These are phyloP conservation scores for Triticum dicoccoides DNA, from an alignment of 176 grass and related monocot genomes.

Conservation along the genomic window DNA sequence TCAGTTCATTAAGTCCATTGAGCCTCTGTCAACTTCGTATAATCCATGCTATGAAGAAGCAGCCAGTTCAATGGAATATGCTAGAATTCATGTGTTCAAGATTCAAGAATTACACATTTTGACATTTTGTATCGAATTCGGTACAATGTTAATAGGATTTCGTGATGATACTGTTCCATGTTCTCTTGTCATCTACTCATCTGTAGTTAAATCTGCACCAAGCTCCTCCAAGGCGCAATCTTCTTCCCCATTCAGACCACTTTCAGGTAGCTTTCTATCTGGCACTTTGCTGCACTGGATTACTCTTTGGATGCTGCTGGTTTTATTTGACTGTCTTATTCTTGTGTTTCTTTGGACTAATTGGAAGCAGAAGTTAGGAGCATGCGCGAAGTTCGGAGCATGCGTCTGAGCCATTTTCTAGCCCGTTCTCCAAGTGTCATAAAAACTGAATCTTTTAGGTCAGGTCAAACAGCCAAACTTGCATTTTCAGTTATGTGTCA, in stretches of 20 bases:
- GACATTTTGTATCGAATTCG: background rate
- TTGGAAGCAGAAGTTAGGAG: conserved; percentile 58
- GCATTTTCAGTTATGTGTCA: background rate
- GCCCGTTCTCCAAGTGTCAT: conserved; percentile 41
- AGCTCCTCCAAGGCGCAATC: conserved; percentile 54
- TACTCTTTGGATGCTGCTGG: conserved; percentile 7
- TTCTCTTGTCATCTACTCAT: conserved; percentile 9
- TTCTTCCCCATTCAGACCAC: conserved; percentile 58
- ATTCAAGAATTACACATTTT: conserved; percentile 24
- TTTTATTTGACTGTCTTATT: conserved; percentile 22
- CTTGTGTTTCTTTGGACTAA: conserved; percentile 31
- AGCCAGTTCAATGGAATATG: background rate
- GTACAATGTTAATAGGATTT: conserved; percentile 11
- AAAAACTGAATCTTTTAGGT: conserved; percentile 70
- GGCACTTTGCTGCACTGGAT: background rate
- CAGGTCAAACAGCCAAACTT: conserved; percentile 51
- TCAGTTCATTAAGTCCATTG: background rate
- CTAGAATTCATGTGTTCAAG: conserved; percentile 8
- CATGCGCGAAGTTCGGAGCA: conserved; percentile 60
- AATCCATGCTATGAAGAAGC: background rate
- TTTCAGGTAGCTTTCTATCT: conserved; percentile 50
- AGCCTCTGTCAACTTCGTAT: background rate
- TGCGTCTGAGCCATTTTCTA: conserved; percentile 63
- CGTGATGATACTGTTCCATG: background rate
- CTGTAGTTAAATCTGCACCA: conserved; percentile 41